Evolutionary conservation across 1,284 basidiomycete genomes (phyloP), one percentile per base, ranked within the genome.

Genomic region (Lignosus rhinocerotis): DNA sequence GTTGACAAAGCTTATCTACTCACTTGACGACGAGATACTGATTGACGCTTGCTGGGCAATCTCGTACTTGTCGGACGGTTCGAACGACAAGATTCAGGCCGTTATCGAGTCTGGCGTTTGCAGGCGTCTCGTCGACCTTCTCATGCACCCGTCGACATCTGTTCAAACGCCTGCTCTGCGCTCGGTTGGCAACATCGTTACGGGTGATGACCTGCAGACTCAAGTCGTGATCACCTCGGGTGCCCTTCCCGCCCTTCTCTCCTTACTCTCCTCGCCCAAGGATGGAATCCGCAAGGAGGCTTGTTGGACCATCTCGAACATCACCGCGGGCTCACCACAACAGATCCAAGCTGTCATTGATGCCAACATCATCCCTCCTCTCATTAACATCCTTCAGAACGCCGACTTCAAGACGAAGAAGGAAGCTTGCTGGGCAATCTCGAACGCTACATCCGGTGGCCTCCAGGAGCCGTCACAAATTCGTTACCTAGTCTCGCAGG

Each of bases 31-130:
- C 72, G 97, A 99, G 78, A 97, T 98, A 62, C 81, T 99, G 69
- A 99, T 99, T 72, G 97, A 99, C 74, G 97, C 97, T 32, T 99
- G 97, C 83, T 99, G 97, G 97, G 97, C 97, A 46, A 97, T 99
- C 75, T 98, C 96, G 31, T 99, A 99, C 78, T 89, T 99, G 36
- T 99, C 97, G 1, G 97, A 99, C 74, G 97, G 97, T 44, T 94
- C 96, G 51, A 98, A 98, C 73, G 97, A 99, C 78, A 99, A 99
- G 82, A 99, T 99, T 63, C 97, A 99, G 76, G 96, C 96, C 41
- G 97, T 99, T 63, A 99, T 99, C 69, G 97, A 99, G 78, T 94
- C 93, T 17, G 97, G 97, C 54, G 96, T 99, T 58, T 97, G 95
- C 80, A 88, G 97, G 74, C 89, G 97, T 69, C 87, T 99, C 63